Percentiles rank a stretch among this genome's conserved stretches.
These are phyloP conservation scores for Podosphaera xanthii DNA, from an alignment of 2,329 filamentous ascomycete genomes.

Conservation along the genomic window DNA sequence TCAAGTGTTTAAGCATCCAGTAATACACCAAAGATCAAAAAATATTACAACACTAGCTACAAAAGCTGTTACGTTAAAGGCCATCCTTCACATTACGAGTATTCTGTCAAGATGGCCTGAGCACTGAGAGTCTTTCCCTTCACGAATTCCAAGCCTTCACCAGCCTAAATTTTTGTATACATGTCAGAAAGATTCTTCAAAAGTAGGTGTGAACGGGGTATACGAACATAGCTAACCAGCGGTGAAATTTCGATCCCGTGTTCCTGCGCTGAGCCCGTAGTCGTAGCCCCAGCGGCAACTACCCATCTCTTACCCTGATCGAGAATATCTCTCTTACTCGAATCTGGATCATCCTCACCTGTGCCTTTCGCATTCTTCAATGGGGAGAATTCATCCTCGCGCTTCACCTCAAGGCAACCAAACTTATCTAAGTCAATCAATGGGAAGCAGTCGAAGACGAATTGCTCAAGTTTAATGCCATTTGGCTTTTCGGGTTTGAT, in stretches of 20 bases:
- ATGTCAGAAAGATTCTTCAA: too few species aligned
- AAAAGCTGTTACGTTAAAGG: too few species aligned
- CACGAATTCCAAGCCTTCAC: too few species aligned
- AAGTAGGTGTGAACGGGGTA: too few species aligned
- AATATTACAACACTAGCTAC: too few species aligned
- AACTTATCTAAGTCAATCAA: conserved; percentile 71
- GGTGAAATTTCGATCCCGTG: conserved; percentile 70
- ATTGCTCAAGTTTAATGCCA: conserved; percentile 97
- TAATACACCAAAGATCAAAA: too few species aligned
- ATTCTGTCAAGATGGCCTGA: too few species aligned
- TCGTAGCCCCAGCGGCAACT: conserved; percentile 50
- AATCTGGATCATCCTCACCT: conserved; percentile 82
- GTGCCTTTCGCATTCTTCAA: conserved; percentile 76
- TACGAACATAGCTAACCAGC: conserved; percentile 80
- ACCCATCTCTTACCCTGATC: conserved; percentile 73
- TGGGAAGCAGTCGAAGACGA: conserved; percentile 96
- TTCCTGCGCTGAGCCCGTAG: conserved; percentile 38
- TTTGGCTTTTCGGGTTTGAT: conserved; percentile 90
- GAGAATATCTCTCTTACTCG: conserved; percentile 78
- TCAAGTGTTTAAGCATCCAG: too few species aligned
- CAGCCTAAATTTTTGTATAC: too few species aligned
- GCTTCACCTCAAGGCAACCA: conserved; percentile 83
- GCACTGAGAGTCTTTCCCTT: too few species aligned
- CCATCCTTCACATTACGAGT: too few species aligned
- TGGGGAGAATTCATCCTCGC: conserved; percentile 94